Evolutionary conservation across 1,284 basidiomycete genomes (phyloP).

Genomic region (Porodaedalea pini): DNA sequence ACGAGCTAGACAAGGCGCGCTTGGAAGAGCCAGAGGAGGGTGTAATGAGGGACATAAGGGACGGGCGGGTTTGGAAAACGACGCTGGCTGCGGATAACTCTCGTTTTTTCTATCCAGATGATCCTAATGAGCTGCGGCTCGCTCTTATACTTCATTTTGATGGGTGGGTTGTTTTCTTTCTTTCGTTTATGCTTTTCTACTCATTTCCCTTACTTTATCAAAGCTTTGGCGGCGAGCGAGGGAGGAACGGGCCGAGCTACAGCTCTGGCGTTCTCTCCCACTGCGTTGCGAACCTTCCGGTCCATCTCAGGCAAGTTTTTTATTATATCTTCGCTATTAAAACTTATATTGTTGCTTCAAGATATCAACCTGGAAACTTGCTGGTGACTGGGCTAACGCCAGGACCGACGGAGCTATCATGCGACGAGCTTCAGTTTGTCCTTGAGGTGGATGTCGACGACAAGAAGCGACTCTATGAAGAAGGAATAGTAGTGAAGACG

Average conservation of each 20-base stretch:
- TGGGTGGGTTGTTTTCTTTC: conserved; percentile 13
- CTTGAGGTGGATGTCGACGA: too few relatives aligned
- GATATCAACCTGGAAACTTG: too few relatives aligned
- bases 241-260: conserved; percentile 7
- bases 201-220: too few relatives aligned
- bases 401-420: too few relatives aligned
- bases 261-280: conserved; percentile 10
- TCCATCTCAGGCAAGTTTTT: conserved; percentile 3
- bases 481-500: too few relatives aligned
- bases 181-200: not conserved
- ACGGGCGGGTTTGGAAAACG: conserved; percentile 19
- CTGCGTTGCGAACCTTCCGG: conserved; percentile 10
- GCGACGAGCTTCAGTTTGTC: too few relatives aligned
- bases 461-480: too few relatives aligned
- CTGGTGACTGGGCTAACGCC: too few relatives aligned
- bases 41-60: conserved; percentile 3
- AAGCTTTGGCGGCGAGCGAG: too few relatives aligned
- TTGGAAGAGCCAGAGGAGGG: not conserved
- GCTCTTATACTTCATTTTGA: conserved; percentile 14
- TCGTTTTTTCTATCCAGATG: conserved; percentile 18
- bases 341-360: too few relatives aligned
- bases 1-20: conserved; percentile 1
- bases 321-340: too few relatives aligned
- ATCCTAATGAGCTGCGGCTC: conserved; percentile 9
- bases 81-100: conserved; percentile 16